Conservation (phyloP, 2,329 filamentous ascomycete species). For the Cladosporium sp. region DNA sequence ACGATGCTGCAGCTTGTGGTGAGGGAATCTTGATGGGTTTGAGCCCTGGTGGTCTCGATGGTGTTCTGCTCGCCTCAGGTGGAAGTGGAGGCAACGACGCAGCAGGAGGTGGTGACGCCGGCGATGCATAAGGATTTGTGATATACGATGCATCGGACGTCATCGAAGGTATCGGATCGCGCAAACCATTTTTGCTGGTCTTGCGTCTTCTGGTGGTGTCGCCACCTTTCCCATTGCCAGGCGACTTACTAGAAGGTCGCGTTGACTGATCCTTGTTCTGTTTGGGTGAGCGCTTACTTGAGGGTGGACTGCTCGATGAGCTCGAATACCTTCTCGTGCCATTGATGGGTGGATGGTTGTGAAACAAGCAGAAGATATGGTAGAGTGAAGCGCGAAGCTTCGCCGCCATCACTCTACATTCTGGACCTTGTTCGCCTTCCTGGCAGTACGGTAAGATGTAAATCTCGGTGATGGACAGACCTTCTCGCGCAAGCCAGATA, state of each 20-base stretch:
- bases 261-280: slow-evolving; percentile 13
- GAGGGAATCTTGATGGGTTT: slow-evolving; percentile 26
- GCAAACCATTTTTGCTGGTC: slow-evolving; percentile 29
- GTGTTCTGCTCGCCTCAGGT: slow-evolving; percentile 26
- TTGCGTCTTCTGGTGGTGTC: slow-evolving; percentile 17
- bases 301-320: slow-evolving; percentile 22
- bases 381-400: slow-evolving; percentile 94
- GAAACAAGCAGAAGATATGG: slow-evolving; percentile 93
- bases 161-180: slow-evolving; percentile 46
- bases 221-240: slow-evolving; percentile 20
- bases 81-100: slow-evolving; percentile 25
- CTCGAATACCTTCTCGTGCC: slow-evolving; percentile 39
- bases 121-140: slow-evolving; percentile 46
- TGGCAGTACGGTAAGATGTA: slow-evolving; percentile 72
- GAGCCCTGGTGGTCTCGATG: slow-evolving; percentile 40
- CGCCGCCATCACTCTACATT: slow-evolving; percentile 83
- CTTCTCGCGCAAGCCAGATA: slow-evolving; percentile 91
- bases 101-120: slow-evolving; percentile 39
- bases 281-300: slow-evolving; percentile 20
- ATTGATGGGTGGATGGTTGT: slow-evolving; percentile 79
- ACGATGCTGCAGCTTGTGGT: slow-evolving; percentile 53
- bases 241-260: slow-evolving; percentile 19
- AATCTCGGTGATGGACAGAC: slow-evolving; percentile 76
- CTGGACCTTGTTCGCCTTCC: slow-evolving; percentile 68
- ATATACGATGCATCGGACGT: slow-evolving; percentile 48